Percentiles rank a stretch among this genome's conserved stretches.
Evolutionary conservation across 2,329 filamentous ascomycete genomes (phyloP).

Genomic region (Monosporascus ibericus): DNA sequence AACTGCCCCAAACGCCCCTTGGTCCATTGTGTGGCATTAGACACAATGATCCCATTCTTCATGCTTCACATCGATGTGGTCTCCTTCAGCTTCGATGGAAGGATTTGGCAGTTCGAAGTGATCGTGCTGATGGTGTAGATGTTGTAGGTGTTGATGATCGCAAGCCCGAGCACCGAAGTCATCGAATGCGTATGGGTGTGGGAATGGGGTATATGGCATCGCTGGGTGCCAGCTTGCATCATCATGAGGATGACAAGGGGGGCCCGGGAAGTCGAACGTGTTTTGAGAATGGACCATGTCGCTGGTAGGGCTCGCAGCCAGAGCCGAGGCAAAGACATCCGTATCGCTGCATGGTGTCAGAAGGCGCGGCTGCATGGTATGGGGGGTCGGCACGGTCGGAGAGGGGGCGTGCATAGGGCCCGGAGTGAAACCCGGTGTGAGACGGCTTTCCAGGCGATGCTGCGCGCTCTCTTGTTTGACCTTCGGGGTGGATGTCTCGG

Average conservation of each 20-base stretch:
- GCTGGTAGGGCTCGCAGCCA: conserved; percentile 26
- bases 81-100: conserved; percentile 19
- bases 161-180: conserved; percentile 27
- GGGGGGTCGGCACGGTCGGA: conserved; percentile 19
- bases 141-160: conserved; percentile 24
- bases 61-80: conserved; percentile 28
- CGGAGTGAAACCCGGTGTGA: conserved; percentile 19
- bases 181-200: conserved; percentile 33
- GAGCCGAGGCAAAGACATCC: conserved; percentile 30
- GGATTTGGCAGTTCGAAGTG: conserved; percentile 19
- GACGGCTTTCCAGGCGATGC: conserved; percentile 21
- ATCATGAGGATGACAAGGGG: conserved; percentile 23
- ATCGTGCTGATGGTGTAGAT: conserved; percentile 16
- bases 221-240: conserved; percentile 24
- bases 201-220: conserved; percentile 34
- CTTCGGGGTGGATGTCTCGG: conserved; percentile 16
- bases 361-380: conserved; percentile 29
- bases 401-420: conserved; percentile 23
- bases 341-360: conserved; percentile 50
- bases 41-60: conserved; percentile 36
- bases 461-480: conserved; percentile 35
- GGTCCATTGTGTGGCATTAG: conserved; percentile 37
- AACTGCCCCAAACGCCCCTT: not conserved
- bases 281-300: conserved; percentile 25
- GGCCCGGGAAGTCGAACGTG: conserved; percentile 24